Percentiles rank a stretch among this genome's conserved stretches.
Conservation (phyloP, 345 rosid genomes). For the Linum tenue region DNA sequence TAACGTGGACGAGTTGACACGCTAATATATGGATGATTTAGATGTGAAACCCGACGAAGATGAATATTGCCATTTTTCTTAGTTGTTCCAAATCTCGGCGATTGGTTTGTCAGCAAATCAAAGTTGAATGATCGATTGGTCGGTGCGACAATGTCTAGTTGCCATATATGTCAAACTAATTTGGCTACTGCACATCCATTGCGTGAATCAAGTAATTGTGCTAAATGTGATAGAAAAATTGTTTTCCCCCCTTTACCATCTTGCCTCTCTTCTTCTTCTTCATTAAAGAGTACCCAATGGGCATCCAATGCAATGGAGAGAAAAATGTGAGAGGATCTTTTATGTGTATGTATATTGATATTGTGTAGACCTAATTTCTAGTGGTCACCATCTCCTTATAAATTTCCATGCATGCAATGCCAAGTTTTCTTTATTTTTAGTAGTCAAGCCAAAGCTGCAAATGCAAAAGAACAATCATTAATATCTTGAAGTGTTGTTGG, state of each 20-base stretch:
- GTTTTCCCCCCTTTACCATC: neutral
- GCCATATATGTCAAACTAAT: too few species aligned
- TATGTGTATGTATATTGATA: too few species aligned
- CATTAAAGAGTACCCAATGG: constrained; percentile 17
- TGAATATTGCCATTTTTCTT: too few species aligned
- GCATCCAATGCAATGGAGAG: constrained; percentile 31
- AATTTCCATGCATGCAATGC: constrained; percentile 11
- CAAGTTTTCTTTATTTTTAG: constrained; percentile 10
- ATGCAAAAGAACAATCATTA: neutral
- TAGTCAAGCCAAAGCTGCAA: neutral
- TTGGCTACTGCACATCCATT: constrained; percentile 28
- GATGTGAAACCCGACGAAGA: too few species aligned
- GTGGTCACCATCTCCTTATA: constrained; percentile 14
- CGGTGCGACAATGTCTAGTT: too few species aligned
- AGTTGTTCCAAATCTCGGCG: too few species aligned
- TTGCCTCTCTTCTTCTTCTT: constrained; percentile 9
- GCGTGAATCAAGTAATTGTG: constrained; percentile 37
- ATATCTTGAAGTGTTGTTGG: neutral
- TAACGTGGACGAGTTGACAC: too few species aligned
- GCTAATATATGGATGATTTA: too few species aligned
- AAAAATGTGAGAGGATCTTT: too few species aligned
- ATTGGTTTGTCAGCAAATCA: too few species aligned
- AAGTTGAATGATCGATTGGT: too few species aligned
- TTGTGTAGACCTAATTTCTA: neutral
- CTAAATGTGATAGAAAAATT: neutral